A percentile compares a stretch with the other conserved stretches of the same genome.
Conservation (phyloP, 2,329 filamentous ascomycete genomes). For the Tolypocladium pustulatum region DNA sequence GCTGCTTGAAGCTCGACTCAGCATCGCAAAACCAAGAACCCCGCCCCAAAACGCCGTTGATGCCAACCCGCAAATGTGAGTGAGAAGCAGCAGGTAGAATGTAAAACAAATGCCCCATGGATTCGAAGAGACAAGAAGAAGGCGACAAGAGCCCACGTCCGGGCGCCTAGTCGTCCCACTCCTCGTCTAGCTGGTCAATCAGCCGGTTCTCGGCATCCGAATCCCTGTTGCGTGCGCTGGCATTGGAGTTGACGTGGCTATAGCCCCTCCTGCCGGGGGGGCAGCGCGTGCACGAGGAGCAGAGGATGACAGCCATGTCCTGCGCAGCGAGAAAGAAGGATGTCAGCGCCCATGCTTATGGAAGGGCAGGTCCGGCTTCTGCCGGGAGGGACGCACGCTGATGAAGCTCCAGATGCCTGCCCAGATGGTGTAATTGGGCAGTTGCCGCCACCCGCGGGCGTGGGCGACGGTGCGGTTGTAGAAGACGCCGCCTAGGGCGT, state of each 20-base stretch:
- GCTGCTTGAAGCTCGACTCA: background rate
- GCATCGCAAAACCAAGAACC: background rate
- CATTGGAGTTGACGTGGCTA: slow-evolving; percentile 47
- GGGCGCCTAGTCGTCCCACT: slow-evolving; percentile 68
- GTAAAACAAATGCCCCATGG: background rate
- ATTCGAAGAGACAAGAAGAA: background rate
- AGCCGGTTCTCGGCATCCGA: slow-evolving; percentile 82
- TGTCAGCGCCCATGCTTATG: slow-evolving; percentile 10
- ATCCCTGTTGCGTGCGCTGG: slow-evolving; percentile 36
- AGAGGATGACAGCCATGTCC: slow-evolving; percentile 58
- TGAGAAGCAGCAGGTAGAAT: background rate
- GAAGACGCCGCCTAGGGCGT: slow-evolving; percentile 83
- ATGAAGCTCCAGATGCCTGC: slow-evolving; percentile 76
- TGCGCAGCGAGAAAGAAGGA: slow-evolving; percentile 19
- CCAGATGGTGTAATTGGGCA: slow-evolving; percentile 93
- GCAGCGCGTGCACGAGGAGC: slow-evolving; percentile 58
- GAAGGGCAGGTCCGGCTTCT: slow-evolving; percentile 18
- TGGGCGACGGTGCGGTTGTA: slow-evolving; percentile 94
- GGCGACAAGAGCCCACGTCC: background rate
- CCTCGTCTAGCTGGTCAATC: slow-evolving; percentile 93
- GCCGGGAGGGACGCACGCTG: slow-evolving; percentile 40
- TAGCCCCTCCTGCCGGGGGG: slow-evolving; percentile 59
- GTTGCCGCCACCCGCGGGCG: slow-evolving; percentile 86
- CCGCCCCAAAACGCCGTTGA: background rate
- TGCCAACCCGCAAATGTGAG: background rate